Evolutionary conservation across 441 rosid species (phyloP).

Genomic region (Brassica hybrid): DNA sequence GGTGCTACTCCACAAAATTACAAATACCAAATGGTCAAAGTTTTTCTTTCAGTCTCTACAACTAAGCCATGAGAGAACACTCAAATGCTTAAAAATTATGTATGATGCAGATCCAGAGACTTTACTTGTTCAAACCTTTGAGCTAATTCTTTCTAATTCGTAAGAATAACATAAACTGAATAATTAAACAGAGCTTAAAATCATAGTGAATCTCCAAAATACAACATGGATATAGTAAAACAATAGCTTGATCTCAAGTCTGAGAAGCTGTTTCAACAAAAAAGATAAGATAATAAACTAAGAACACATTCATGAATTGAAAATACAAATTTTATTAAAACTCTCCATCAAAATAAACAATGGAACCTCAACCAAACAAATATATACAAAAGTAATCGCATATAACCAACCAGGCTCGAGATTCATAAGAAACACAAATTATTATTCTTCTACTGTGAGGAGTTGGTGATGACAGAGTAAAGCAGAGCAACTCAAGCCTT

Average conservation of each 20-base stretch:
- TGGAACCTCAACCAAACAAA: not conserved
- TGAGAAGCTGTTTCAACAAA: not conserved
- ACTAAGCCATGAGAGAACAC: not conserved
- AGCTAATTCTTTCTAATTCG: conserved; percentile 67
- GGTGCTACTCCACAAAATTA: conserved; percentile 34
- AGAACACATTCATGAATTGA: not conserved
- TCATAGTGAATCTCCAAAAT: not conserved
- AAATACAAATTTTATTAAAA: not conserved
- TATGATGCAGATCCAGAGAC: conserved; percentile 79
- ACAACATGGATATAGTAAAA: conserved; percentile 13
- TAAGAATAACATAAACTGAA: conserved; percentile 9
- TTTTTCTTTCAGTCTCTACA: not conserved
- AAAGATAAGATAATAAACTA: not conserved
- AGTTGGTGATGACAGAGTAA: no score
- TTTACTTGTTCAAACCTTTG: conserved; percentile 84
- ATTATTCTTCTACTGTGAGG: no score
- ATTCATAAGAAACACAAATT: not conserved
- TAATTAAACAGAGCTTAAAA: not conserved
- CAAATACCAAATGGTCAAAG: not conserved
- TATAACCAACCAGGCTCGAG: not conserved
- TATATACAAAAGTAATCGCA: not conserved
- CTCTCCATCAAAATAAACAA: not conserved
- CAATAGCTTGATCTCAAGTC: conserved; percentile 53
- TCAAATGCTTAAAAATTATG: conserved; percentile 8
- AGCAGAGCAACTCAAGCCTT: no score